These are phyloP conservation scores for Phytophthora lateralis DNA, from an alignment of 352 stramenopile genomes.

Conservation along the genomic window DNA sequence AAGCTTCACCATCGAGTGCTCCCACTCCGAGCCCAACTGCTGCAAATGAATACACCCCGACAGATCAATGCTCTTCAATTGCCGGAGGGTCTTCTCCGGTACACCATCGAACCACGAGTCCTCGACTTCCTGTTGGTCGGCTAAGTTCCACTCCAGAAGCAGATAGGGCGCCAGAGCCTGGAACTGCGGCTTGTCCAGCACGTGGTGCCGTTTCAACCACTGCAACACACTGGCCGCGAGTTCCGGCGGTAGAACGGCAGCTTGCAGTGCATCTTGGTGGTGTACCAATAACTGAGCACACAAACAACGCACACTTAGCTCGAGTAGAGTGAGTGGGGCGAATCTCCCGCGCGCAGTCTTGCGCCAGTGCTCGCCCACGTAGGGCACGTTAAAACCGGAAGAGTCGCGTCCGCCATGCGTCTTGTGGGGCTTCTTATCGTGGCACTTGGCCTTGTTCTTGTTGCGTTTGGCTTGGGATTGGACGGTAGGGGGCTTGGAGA, in stretches of 20 bases:
- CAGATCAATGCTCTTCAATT: conserved; percentile 65
- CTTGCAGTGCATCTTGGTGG: conserved; percentile 18
- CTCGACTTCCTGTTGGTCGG: conserved; percentile 50
- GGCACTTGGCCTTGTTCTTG: conserved; percentile 19
- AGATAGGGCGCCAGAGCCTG: conserved; percentile 55
- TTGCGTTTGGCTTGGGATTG: conserved; percentile 9
- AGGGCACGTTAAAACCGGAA: conserved; percentile 16
- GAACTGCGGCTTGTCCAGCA: conserved; percentile 65
- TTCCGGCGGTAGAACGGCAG: conserved; percentile 41
- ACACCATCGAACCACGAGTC: conserved; percentile 75
- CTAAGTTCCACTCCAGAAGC: conserved; percentile 64
- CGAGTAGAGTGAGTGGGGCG: conserved; percentile 57
- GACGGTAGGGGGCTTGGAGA: conserved; percentile 36
- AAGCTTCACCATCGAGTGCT: conserved; percentile 27
- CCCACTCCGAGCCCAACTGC: conserved; percentile 49
- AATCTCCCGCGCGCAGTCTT: conserved; percentile 46
- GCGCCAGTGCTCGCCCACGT: conserved; percentile 60
- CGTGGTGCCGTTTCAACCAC: conserved; percentile 61
- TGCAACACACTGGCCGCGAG: conserved; percentile 50
- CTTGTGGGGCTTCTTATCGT: conserved; percentile 25
- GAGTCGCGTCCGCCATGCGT: not conserved
- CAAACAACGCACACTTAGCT: conserved; percentile 60
- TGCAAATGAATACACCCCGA: conserved; percentile 59
- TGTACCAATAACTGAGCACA: conserved; percentile 52
- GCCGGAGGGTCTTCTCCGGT: conserved; percentile 41